Evolutionary conservation across 805 yeast genomes (phyloP), one percentile per base, ranked within the genome.

Genomic region (Ogataea siamensis): DNA sequence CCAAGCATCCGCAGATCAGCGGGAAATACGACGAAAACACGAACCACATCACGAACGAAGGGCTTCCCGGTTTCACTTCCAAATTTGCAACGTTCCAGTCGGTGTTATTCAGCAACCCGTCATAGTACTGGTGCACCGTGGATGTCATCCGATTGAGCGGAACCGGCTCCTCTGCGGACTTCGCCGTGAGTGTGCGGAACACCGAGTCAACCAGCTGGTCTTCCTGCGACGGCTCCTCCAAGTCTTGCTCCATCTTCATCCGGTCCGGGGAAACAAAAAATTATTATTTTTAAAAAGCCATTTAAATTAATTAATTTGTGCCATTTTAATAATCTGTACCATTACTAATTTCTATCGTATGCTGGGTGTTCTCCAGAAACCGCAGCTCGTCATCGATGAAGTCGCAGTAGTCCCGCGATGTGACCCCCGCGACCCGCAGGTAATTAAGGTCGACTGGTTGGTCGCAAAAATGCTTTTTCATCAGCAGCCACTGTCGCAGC

Each of bases 1-100:
- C 94, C 24, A 80, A 51, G 48, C 91, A 83, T 5, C 91, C 87
- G 1, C 89, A 79, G 6, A 82, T 55, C 17, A 87, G 70, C 0
- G 96, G 96, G 46, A 86, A 71, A 48, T 80, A 79, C 2, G 83
- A 72, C 3, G 89, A 78, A 0, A 81, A 59, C 10, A 72, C 51
- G 47, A 82, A 83, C 93, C 94, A 86, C 23, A 57, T 17, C 5
- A 54, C 35, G 27, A 62, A 62, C 13, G 42, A 14, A 1, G 33
- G 25, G n/a, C 62, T 64, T 6, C 66, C 66, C 1, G 67, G 67
- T 28, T 54, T 50, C 5, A 57, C 57, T 19, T 52, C 49, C 13
- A 62, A 47, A 21, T 53, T 50, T 2, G 57, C 50, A 11, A 59
- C 50, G 28, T 57, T 51, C 65, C 65, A 61, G 25, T 51, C 41